phyloP scores from a whole-genome alignment of 352 stramenopile species.

The Halophytophthora batemanensis region DNA sequence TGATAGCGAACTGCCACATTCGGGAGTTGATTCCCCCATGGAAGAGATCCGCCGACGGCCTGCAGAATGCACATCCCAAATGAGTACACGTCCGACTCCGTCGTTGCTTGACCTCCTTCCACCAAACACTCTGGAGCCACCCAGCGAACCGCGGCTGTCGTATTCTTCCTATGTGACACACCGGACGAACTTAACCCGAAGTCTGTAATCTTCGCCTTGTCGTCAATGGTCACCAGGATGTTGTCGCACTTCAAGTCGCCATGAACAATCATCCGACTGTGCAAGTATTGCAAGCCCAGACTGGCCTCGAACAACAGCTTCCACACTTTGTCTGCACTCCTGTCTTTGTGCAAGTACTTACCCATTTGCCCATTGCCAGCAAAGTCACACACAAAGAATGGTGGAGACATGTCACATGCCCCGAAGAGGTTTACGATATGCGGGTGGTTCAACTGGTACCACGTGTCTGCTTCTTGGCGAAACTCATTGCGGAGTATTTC shows the following conservation, averaged over 20 bases:
- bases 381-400: slow-evolving; percentile 9
- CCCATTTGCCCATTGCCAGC: not conserved
- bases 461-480: not conserved
- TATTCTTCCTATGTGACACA: too few species aligned
- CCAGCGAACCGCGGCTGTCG: too few species aligned
- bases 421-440: slow-evolving; percentile 6
- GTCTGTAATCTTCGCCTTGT: too few species aligned
- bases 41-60: not conserved
- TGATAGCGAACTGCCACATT: not conserved
- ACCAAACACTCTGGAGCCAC: too few species aligned
- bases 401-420: not conserved
- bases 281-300: not conserved
- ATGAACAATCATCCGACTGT: slow-evolving; percentile 1
- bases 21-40: not conserved
- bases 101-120: too few species aligned
- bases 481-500: not conserved
- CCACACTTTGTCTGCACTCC: not conserved
- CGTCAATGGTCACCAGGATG: too few species aligned
- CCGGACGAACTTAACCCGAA: too few species aligned
- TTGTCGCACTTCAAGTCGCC: too few species aligned
- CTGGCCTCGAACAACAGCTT: not conserved
- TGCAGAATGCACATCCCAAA: too few species aligned
- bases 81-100: too few species aligned
- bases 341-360: not conserved
- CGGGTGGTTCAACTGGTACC: slow-evolving; percentile 4